Conservation (phyloP, 305 asterid species). For the Euphrasia arctica region DNA sequence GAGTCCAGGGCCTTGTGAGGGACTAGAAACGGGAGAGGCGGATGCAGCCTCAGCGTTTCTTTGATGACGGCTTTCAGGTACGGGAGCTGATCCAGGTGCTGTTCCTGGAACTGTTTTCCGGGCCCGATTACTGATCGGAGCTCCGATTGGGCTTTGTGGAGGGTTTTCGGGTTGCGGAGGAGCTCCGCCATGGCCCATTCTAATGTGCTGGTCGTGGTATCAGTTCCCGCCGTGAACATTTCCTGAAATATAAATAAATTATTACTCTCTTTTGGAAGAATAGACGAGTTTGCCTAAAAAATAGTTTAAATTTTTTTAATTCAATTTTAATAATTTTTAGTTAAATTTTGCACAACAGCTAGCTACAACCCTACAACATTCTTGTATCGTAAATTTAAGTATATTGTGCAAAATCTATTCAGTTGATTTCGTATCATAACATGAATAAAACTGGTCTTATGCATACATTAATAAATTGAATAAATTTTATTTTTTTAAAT, state of each 20-base stretch:
- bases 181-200: slow-evolving; percentile 95
- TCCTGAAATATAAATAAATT: slow-evolving; percentile 34
- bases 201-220: slow-evolving; percentile 70
- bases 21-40: slow-evolving; percentile 74
- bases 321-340: too few relatives aligned
- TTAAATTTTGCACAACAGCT: too few relatives aligned
- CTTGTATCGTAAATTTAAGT: too few relatives aligned
- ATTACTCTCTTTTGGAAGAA: too few relatives aligned
- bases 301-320: too few relatives aligned
- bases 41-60: slow-evolving; percentile 70
- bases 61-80: slow-evolving; percentile 67
- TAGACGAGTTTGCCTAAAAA: too few relatives aligned
- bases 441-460: too few relatives aligned
- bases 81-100: slow-evolving; percentile 45
- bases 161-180: slow-evolving; percentile 46
- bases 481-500: too few relatives aligned
- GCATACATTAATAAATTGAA: too few relatives aligned
- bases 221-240: slow-evolving; percentile 76
- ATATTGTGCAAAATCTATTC: too few relatives aligned
- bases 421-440: too few relatives aligned
- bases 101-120: slow-evolving; percentile 33
- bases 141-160: slow-evolving; percentile 13
- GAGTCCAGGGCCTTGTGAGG: slow-evolving; percentile 69
- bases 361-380: too few relatives aligned
- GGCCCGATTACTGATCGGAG: slow-evolving; percentile 30